Evolutionary conservation across 495 filamentous ascomycete species (phyloP), one percentile per base, ranked within the genome.

Genomic region (Aspergillus wentii): DNA sequence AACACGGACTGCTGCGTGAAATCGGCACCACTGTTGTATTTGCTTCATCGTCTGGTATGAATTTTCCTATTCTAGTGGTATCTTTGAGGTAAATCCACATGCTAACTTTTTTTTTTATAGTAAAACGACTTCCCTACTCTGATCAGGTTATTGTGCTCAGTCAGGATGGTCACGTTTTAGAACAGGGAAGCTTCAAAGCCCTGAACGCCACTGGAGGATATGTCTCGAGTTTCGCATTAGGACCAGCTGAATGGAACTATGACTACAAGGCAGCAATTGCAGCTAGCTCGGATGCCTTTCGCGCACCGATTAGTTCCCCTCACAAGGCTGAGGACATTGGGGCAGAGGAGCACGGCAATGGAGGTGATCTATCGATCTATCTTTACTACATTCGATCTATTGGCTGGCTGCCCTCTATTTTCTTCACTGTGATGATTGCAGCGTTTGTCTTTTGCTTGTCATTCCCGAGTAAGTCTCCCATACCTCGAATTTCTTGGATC

Each of bases 361-460:
- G 71, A 1, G 77, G 77, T 5, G 77, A 83, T 40, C 43, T 72
- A 0, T 53, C 72, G 2, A 64, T 81, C 27, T 83, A 83, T 48
- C 40, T 59, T 0, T 84, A 81, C 47, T 85, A 84, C 37, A 52
- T 79, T 16, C 51, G 56, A 7, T 68, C 66, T 5, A 68, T 76
- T 17, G 79, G 79, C 0, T 56, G 61, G 66, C 22, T 67, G 3
- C 35, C 46, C 0, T 74, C 76, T 5, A 15, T 74, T 3, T 21
- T 65, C 1, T 61, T 78, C 30, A 44, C 79, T 8, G 41, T 70
- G 8, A 51, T 51, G 4, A 70, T 66, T 38, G 54, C 56, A 4
- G 51, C 41, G 8, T 71, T 68, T 33, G 62, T 68, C 18, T 71
- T 75, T 46, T 66, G 57, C 42, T 64, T 69, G 15, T 64, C 66